Evolutionary conservation across 768 basidiomycete genomes (phyloP), one percentile per base, ranked within the genome.

Genomic region (Leccinum longicurvipes): DNA sequence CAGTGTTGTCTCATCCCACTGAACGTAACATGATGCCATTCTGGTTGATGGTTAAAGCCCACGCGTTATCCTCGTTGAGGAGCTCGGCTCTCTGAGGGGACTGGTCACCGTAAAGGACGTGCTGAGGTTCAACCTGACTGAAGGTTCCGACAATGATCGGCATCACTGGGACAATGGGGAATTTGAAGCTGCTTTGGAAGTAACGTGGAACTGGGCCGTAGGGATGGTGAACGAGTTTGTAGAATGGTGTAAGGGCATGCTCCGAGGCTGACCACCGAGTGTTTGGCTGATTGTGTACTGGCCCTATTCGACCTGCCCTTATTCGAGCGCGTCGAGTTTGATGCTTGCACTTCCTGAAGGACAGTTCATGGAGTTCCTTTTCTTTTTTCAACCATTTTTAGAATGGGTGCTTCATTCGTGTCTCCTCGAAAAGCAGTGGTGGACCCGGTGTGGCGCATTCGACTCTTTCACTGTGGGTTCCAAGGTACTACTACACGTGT

Each of bases 81-180:
- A 92, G 55, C 83, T 88, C 63, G 96, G 96, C 10, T 72, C 76
- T 31, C 78, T 99, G 11, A 82, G 79, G 9, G 97, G 97, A 1
- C 76, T 99, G 27, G 85, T 98, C 32, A 98, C 95, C 0, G 91
- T 98, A 47, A 99, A 99, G 69, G 97, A 99, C 65, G 93, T 98
- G 4, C 74, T 99, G 15, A 87, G 87, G 51, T 93, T 95, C 66
- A 96, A 90, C 55, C 78, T 82, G 15, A 81, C 66, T 3, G 80
- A 83, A 63, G 79, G 79, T 55, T 77, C 79, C 15, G 78, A 77
- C 32, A 76, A 74, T 46, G 74, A 79, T 47, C 78, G 77, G 12
- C 82, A 81, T 11, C 56, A 49, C 24, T 84, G 82, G 83, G 82
- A 83, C 61, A 79, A 77, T 39, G 85, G 84, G 5, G 84, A 85